Evolutionary conservation across 352 stramenopile species (phyloP), one percentile per base, ranked within the genome.

Genomic region (Globisporangium uncinulatum): DNA sequence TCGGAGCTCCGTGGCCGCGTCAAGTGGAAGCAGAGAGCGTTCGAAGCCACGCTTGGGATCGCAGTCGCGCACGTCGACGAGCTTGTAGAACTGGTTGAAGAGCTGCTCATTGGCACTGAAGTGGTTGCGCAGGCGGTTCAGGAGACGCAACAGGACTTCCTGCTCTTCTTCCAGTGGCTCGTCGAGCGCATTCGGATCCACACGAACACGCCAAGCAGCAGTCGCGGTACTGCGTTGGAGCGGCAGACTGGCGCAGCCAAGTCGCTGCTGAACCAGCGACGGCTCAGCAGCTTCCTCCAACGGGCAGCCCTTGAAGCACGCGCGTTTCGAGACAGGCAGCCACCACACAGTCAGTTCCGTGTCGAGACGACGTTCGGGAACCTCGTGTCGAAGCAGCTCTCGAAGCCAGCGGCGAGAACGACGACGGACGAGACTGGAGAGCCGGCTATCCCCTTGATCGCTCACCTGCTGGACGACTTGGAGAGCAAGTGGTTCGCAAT

Each of bases 311-410:
- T 76, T 21, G 34, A 48, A 29, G 79, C 81, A 4, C 63, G 65
- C 8, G 46, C 34, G 15, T 86, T 76, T 54, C 63, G 61, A 61
- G 61, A 67, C n/a, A 55, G 68, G n/a, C 76, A 91, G 20, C 59
- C 61, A 21, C 54, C 21, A 11, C 59, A 64, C 49, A 78, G 47
- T 54, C 71, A 67, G 49, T 83, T 71, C 50, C 70, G 67, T 31
- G 70, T 92, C 0, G 82, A 92, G 61, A 75, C 74, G 6, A 83
- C 75, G 9, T 92, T 92, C 44, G 79, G 74, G 2, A 92, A 92
- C 41, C 29, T 57, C 20, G 65, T 92, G 4, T 89, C 82, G 13
- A 59, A 54, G 11, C 60, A 63, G 11, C 62, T 71, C 31, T 34
- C 59, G 21, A 57, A 47, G 9, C 37, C 63, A 0, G 41, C 21